Conservation (phyloP, 768 basidiomycete species). For the Pleurotus salmoneostramineus region DNA sequence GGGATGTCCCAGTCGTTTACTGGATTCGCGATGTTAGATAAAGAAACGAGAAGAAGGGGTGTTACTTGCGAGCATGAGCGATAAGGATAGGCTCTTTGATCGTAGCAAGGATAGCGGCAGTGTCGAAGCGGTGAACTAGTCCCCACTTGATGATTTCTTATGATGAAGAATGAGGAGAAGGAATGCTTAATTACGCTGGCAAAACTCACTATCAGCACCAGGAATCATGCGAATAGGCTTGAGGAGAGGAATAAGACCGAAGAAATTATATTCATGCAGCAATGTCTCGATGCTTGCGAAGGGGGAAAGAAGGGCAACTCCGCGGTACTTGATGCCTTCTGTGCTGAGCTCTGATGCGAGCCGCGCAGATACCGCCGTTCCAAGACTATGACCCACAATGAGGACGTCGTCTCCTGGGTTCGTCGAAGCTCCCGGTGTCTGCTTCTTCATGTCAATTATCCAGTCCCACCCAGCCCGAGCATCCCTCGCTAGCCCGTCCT, state of each 20-base stretch:
- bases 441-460: constrained; percentile 46
- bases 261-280: constrained; percentile 64
- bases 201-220: constrained; percentile 49
- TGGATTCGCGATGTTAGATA: neutral
- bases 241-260: constrained; percentile 68
- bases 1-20: constrained; percentile 80
- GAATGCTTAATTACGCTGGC: constrained; percentile 16
- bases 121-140: constrained; percentile 54
- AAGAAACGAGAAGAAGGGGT: neutral
- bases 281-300: constrained; percentile 62
- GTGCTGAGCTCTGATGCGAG: constrained; percentile 45
- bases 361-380: constrained; percentile 71
- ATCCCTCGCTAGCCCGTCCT: constrained; percentile 68
- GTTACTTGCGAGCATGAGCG: constrained; percentile 50
- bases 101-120: constrained; percentile 56
- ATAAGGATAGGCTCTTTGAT: constrained; percentile 70
- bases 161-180: constrained; percentile 34
- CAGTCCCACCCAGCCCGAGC: constrained; percentile 81
- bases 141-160: constrained; percentile 34
- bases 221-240: constrained; percentile 70
- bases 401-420: constrained; percentile 45
- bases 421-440: constrained; percentile 26
- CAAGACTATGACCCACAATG: constrained; percentile 84
- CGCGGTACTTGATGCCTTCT: constrained; percentile 36
- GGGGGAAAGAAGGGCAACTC: constrained; percentile 52